Conservation (phyloP, 2,329 filamentous ascomycete genomes). For the Monascus ruber region DNA sequence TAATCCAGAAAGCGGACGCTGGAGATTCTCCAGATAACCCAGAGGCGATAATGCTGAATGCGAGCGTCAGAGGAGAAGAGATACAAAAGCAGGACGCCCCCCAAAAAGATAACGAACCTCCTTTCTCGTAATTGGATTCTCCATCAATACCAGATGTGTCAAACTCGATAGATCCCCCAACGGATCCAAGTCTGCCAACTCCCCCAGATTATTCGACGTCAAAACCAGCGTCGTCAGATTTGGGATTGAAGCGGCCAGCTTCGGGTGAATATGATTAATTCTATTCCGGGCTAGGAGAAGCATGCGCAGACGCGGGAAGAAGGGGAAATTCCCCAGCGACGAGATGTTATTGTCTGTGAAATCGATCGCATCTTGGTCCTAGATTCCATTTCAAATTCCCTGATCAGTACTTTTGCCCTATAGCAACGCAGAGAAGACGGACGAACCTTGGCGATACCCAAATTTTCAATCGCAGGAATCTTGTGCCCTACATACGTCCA, state of each 20-base stretch:
- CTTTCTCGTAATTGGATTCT: conserved; percentile 85
- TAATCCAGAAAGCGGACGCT: conserved; percentile 85
- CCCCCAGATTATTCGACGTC: conserved; percentile 67
- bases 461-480: conserved; percentile 93
- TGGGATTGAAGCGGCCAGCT: conserved; percentile 63
- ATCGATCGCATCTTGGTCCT: conserved; percentile 96
- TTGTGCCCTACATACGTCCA: conserved; percentile 68
- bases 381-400: neutral
- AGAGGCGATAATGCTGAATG: conserved; percentile 74
- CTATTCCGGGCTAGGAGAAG: conserved; percentile 85
- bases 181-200: conserved; percentile 81
- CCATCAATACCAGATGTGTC: conserved; percentile 68
- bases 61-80: neutral
- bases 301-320: conserved; percentile 76
- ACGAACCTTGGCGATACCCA: conserved; percentile 84
- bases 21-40: conserved; percentile 79
- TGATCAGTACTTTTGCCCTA: too few species aligned
- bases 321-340: conserved; percentile 79
- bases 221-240: conserved; percentile 73
- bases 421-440: conserved; percentile 2
- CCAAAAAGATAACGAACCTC: conserved; percentile 53
- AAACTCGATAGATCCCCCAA: conserved; percentile 57
- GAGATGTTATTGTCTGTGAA: conserved; percentile 97
- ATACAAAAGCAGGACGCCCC: neutral
- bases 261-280: conserved; percentile 66